phyloP scores from a whole-genome alignment of 2,329 filamentous ascomycete genomes.

The Drechslerella stenobrocha region DNA sequence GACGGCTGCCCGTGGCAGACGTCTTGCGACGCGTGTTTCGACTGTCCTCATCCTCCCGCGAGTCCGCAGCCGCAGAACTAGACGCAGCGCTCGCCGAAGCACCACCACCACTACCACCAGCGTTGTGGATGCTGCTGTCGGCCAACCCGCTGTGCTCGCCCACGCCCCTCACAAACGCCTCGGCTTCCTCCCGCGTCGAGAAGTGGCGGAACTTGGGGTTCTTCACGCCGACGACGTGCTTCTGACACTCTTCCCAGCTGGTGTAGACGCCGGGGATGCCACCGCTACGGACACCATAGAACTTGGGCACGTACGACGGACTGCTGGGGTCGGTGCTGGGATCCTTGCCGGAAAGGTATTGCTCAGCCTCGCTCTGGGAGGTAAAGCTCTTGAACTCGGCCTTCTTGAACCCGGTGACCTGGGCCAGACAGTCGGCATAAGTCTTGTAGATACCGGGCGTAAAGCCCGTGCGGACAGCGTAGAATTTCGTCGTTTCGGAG shows the following conservation, averaged over 20 bases:
- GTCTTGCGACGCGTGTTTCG: conserved; percentile 62
- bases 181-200: conserved; percentile 61
- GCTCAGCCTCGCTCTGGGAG: conserved; percentile 51
- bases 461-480: conserved; percentile 66
- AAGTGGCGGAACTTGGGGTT: conserved; percentile 64
- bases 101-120: too few relatives aligned
- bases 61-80: conserved; percentile 52
- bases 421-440: conserved; percentile 66
- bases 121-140: conserved; percentile 40
- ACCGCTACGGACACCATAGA: conserved; percentile 66
- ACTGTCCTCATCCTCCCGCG: conserved; percentile 58
- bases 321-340: conserved; percentile 53
- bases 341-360: conserved; percentile 52
- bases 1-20: conserved; percentile 32
- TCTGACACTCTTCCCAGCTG: conserved; percentile 65
- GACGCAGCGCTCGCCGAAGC: conserved; percentile 53
- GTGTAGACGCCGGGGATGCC: conserved; percentile 65
- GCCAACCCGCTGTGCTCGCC: conserved; percentile 56
- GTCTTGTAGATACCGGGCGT: conserved; percentile 66
- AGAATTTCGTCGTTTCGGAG: conserved; percentile 60
- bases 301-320: conserved; percentile 58
- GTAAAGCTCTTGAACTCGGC: conserved; percentile 53
- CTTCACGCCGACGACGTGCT: conserved; percentile 67
- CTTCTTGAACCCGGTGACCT: conserved; percentile 64
- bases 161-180: conserved; percentile 68